phyloP scores from a whole-genome alignment of 148 eudicot genomes.

The Chenopodium berlandieri region DNA sequence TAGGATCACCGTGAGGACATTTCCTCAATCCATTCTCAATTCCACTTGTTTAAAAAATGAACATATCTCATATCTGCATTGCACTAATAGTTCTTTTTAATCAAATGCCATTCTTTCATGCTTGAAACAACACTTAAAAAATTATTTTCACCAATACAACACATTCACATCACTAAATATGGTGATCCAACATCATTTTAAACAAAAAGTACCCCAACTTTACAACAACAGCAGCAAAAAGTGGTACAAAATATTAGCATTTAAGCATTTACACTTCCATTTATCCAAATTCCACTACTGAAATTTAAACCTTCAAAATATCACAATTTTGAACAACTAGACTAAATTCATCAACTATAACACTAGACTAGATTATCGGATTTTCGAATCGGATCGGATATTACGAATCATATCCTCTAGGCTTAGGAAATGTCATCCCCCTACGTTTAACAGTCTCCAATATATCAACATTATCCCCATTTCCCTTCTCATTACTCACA shows the following conservation, averaged over 20 bases:
- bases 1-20: no score
- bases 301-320: background rate
- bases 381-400: no score
- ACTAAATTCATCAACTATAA: no score
- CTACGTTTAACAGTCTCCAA: background rate
- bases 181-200: background rate
- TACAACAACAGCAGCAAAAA: no score
- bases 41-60: no score
- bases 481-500: background rate
- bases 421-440: background rate
- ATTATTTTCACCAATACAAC: background rate
- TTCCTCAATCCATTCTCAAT: no score
- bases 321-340: background rate
- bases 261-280: background rate
- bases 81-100: no score
- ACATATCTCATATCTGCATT: no score
- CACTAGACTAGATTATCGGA: no score
- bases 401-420: background rate
- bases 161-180: background rate
- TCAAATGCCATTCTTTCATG: no score
- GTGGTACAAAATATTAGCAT: background rate
- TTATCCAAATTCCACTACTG: background rate
- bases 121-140: no score
- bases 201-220: no score
- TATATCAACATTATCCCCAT: background rate